Conservation (phyloP, 2,329 filamentous ascomycete species). For the Knufia fluminis region DNA sequence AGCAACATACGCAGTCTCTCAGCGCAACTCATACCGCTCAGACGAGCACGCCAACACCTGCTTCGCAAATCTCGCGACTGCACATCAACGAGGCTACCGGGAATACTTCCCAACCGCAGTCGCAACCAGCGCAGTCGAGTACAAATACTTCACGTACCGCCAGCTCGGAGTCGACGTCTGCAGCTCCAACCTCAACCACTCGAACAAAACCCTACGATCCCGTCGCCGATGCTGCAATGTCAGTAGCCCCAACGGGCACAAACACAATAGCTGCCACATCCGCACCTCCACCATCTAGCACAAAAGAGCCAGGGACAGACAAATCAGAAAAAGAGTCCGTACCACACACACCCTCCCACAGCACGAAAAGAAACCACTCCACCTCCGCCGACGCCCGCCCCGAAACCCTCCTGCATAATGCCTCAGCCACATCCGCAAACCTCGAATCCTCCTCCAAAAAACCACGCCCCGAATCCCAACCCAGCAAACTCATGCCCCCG, state of each 20-base stretch:
- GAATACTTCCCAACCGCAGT: neutral
- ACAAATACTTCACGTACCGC: too few relatives aligned
- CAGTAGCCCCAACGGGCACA: neutral
- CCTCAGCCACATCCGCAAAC: neutral
- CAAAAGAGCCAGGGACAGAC: neutral
- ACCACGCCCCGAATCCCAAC: conserved; percentile 35
- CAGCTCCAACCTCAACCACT: neutral
- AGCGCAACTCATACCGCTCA: neutral
- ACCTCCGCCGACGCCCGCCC: neutral
- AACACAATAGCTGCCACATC: conserved; percentile 25
- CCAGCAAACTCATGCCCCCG: conserved; percentile 48
- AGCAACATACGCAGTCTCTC: neutral
- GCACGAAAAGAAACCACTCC: neutral
- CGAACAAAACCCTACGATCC: neutral
- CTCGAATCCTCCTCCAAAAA: conserved; percentile 31
- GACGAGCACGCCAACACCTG: neutral
- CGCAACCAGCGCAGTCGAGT: too few relatives aligned
- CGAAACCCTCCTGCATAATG: neutral
- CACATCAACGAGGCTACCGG: neutral
- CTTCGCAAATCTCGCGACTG: neutral
- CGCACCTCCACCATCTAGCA: neutral
- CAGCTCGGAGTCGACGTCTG: neutral
- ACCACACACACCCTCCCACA: neutral
- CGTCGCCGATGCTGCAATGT: conserved; percentile 2
- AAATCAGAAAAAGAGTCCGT: neutral